Conservation (phyloP, 306 rosid species). For the Trifolium dubium region DNA sequence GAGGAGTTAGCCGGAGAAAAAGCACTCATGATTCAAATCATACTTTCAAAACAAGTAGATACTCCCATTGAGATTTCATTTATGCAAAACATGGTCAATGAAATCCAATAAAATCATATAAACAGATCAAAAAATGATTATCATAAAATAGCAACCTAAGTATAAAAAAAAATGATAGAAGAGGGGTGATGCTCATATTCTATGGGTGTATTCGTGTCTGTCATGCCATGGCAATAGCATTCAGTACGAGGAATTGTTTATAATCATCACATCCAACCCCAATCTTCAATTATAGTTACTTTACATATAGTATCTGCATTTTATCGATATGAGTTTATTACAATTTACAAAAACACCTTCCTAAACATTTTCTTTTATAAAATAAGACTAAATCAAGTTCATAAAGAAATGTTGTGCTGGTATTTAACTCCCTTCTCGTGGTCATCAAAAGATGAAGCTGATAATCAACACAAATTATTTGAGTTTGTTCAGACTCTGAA, state of each 20-base stretch:
- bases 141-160: neutral
- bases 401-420: slow-evolving; percentile 56
- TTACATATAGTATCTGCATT: too few species aligned
- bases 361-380: too few species aligned
- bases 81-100: too few species aligned
- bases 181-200: slow-evolving; percentile 33
- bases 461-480: slow-evolving; percentile 61
- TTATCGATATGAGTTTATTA: too few species aligned
- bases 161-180: neutral
- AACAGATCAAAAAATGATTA: too few species aligned
- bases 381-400: too few species aligned
- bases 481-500: slow-evolving; percentile 64
- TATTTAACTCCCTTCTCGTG: slow-evolving; percentile 70
- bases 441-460: slow-evolving; percentile 61
- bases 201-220: slow-evolving; percentile 18
- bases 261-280: neutral
- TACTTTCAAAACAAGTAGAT: neutral
- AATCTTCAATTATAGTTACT: too few species aligned
- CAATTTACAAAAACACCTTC: too few species aligned
- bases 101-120: too few species aligned
- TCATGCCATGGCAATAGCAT: neutral
- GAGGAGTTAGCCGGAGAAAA: neutral
- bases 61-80: neutral
- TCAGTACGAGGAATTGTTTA: slow-evolving; percentile 23
- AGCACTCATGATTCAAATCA: neutral